phyloP scores from a whole-genome alignment of 257 asterid species.

The Nyctanthes arbortristis region DNA sequence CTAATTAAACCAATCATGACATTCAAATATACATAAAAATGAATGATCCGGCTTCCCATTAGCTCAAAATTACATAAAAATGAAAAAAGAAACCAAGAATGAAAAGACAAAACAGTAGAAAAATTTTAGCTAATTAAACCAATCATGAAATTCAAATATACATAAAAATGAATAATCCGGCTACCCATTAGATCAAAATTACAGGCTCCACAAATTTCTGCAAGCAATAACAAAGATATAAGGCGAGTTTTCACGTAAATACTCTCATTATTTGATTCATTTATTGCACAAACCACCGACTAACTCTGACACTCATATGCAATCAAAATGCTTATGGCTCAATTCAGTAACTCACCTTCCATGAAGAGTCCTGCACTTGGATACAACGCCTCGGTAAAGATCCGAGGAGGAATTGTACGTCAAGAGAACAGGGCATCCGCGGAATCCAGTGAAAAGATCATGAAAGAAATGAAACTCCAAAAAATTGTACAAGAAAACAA shows the following conservation, averaged over 20 bases:
- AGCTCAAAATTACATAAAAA: too few species aligned
- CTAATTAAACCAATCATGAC: too few species aligned
- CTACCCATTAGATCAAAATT: slow-evolving; percentile 4
- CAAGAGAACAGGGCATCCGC: slow-evolving; percentile 53
- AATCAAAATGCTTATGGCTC: neutral
- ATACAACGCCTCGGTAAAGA: slow-evolving; percentile 56
- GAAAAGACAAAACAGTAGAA: too few species aligned
- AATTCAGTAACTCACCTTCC: slow-evolving; percentile 37
- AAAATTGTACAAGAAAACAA: slow-evolving; percentile 55
- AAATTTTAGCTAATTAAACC: slow-evolving; percentile 6
- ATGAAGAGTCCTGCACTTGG: slow-evolving; percentile 65
- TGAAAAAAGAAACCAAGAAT: too few species aligned
- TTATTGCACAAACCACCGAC: neutral
- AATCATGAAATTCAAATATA: neutral
- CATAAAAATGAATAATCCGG: neutral
- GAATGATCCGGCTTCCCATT: too few species aligned
- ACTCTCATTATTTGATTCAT: too few species aligned
- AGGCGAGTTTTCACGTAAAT: neutral
- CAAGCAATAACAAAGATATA: slow-evolving; percentile 16
- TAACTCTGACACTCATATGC: neutral
- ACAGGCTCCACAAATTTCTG: neutral
- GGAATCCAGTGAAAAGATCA: slow-evolving; percentile 62
- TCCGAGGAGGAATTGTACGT: slow-evolving; percentile 55
- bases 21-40: too few species aligned
- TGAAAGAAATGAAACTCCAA: slow-evolving; percentile 66